Evolutionary conservation across 495 filamentous ascomycete species (phyloP), one percentile per base, ranked within the genome.

Genomic region (Beverwykella pulmonaria): DNA sequence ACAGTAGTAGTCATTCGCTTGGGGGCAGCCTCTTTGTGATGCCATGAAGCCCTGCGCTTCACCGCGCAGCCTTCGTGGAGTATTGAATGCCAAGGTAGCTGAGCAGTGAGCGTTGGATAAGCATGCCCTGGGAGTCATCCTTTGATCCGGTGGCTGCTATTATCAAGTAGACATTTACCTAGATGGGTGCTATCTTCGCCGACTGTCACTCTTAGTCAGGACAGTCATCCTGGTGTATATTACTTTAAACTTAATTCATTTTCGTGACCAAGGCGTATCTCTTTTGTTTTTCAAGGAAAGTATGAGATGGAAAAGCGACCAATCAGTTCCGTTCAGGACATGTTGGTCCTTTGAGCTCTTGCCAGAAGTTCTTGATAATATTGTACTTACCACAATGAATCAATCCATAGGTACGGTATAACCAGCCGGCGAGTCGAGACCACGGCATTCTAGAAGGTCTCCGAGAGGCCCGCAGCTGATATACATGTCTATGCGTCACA

Each of bases 351-450:
- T 44, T 14, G 8, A 10, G 8, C 39, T 15, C 39, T 12, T 6
- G 6, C 32, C 32, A 34, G 12, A 34, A 34, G 32, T 34, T 22
- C 9, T 27, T 47, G n/a, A 50, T 23, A 50, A 50, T 2, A 6
- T 10, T n/a, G 25, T 7, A 23, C 22, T 50, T 27, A 50, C 55
- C 63, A 68, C 9, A 63, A 41, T 1, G 65, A 25, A 34, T 63
- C 65, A 2, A 68, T 63, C 65, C 59, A 63, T 6, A 68, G 27
- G 36, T 68, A 63, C 10, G 39, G 36, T n/a, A 63, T 22, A 23
- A 36, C 59, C 23, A 68, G n/a, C 23, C 41, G 25, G 4, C 48
- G 50, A 30, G 65, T 59, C 5, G 59, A 5, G 23, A 20, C 6
- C 15, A 69, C 22, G 6, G 61, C 61, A 32, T 69, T 53, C 36